Percentiles rank a stretch among this genome's conserved stretches.
These are phyloP conservation scores for Corymbia citriodora DNA, from an alignment of 441 rosid genomes.

Conservation along the genomic window DNA sequence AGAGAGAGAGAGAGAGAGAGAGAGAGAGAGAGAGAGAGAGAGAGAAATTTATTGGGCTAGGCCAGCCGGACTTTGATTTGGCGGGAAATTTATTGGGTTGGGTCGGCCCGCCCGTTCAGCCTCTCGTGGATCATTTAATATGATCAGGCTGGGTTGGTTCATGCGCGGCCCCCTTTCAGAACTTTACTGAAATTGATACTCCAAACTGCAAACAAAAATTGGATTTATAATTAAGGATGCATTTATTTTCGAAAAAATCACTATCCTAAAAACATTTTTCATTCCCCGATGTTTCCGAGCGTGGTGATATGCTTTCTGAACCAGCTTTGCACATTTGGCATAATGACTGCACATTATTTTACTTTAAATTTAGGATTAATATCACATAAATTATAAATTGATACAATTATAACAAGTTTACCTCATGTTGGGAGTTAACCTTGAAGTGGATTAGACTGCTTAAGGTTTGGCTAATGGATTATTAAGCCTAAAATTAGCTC, in stretches of 20 bases:
- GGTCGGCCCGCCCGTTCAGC: background rate
- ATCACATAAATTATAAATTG: too few species aligned
- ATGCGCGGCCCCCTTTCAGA: background rate
- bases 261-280: background rate
- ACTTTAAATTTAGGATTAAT: background rate
- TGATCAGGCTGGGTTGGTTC: background rate
- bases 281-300: background rate
- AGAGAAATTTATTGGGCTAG: background rate
- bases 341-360: background rate
- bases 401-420: too few species aligned
- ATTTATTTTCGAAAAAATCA: background rate
- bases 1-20: too few species aligned
- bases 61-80: slow-evolving; percentile 6
- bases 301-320: background rate
- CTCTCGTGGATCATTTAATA: background rate
- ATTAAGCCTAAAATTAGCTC: too few species aligned
- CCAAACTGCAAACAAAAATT: background rate
- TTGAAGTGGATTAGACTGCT: too few species aligned
- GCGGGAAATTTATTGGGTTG: background rate
- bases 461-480: too few species aligned
- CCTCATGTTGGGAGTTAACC: too few species aligned
- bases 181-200: background rate
- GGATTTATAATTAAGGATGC: background rate
- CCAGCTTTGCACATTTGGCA: background rate
- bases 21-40: too few species aligned